Base-by-base conservation (phyloP, 306 rosid genomes). In the Cicer pinnatifidum region DNA sequence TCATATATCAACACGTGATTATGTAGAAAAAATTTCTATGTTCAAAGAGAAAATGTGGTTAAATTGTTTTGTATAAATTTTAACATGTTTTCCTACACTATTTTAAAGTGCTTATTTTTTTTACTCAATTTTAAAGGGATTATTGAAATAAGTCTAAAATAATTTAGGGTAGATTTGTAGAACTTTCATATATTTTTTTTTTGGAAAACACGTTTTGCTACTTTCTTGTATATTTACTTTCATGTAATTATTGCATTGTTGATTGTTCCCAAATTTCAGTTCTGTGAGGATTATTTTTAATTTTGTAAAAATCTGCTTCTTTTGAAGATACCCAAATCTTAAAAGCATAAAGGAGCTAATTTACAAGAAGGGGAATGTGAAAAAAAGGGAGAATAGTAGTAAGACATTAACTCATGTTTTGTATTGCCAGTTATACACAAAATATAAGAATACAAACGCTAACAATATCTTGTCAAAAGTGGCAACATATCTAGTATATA, bases 341-440 rank as follows among this genome's bases (percentile, higher is more conserved):
- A 93, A 89, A 84, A 93, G 78, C 72, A 86, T 88, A 72, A 88
- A 81, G 82, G 98, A 89, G 47, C 85, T 93, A 68, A 68, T 93
- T 73, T 82, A 66, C 88, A 93, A 93, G 84, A 93, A 90, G 78
- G 98, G 92, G 19, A 63, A 40, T 47, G 89, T 88, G 2, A 89
- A 71, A 63, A 65, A 23, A 23, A 23, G 33, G 2, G 2, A 2
- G 33, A 23, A 23, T 23, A 23, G 33, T 23, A 23, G 33, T 23
- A 23, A 23, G 33, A 23, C 33, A 23, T 23, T 23, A 23, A 23
- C 3, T 23, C 3, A 2, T 2, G 33, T 23, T 23, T 23, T 23
- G 33, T 23, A 17, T 17, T 17, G 19, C 19, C 19, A 17, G 1
- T 17, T 17, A 17, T 17, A 17, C 19, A 17, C 19, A 17, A 17